Evolutionary conservation across 108 stramenopile genomes (phyloP).

Genomic region (Chaetoceros tenuissimus): DNA sequence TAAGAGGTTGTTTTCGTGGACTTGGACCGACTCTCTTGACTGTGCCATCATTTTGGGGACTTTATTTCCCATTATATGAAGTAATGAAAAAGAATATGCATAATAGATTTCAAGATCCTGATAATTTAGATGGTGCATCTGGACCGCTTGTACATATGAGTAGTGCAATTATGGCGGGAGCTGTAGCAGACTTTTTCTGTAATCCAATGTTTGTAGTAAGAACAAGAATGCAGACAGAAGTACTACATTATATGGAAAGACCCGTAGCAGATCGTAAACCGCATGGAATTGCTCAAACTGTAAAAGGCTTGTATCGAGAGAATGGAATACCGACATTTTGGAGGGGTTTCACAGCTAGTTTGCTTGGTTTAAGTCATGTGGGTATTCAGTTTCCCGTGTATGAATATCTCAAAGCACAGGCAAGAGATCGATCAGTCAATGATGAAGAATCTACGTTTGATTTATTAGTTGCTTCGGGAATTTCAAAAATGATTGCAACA

Average conservation of each 20-base stretch:
- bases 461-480: conserved; percentile 61
- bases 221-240: conserved; percentile 83
- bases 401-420: conserved; percentile 67
- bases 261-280: conserved; percentile 17
- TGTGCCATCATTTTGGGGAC: conserved; percentile 87
- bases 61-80: conserved; percentile 67
- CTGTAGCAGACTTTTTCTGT: conserved; percentile 78
- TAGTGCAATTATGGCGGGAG: conserved; percentile 74
- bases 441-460: conserved; percentile 51
- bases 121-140: conserved; percentile 7
- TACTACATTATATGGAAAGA: conserved; percentile 56
- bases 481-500: conserved; percentile 78
- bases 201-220: conserved; percentile 90
- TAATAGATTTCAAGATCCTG: conserved; percentile 14
- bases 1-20: conserved; percentile 80
- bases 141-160: conserved; percentile 50
- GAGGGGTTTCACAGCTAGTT: conserved; percentile 82
- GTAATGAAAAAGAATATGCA: conserved; percentile 21
- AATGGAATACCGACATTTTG: conserved; percentile 72
- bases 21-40: conserved; percentile 79
- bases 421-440: conserved; percentile 29
- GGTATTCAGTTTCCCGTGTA: conserved; percentile 90
- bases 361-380: conserved; percentile 83
- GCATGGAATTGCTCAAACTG: conserved; percentile 44
- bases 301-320: conserved; percentile 34